Conservation (phyloP, 164 flowering plant genomes). For the Santalum album region DNA sequence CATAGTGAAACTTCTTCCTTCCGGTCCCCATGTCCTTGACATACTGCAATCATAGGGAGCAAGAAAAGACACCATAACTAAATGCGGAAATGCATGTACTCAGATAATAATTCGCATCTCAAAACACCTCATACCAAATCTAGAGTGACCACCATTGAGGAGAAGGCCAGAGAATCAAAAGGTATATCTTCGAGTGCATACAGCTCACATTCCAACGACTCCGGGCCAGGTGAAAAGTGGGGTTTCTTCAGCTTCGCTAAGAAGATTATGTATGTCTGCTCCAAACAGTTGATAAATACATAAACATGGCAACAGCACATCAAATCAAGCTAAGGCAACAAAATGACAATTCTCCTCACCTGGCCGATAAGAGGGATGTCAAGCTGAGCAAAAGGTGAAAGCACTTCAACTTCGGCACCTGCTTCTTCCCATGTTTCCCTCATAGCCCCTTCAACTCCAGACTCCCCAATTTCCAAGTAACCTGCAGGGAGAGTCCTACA, state of each 20-base stretch:
- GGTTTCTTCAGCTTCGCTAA: constrained; percentile 71
- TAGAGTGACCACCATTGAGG: constrained; percentile 78
- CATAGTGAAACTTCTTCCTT: constrained; percentile 65
- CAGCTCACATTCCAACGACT: constrained; percentile 79
- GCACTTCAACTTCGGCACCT: constrained; percentile 76
- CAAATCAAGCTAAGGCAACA: constrained; percentile 4
- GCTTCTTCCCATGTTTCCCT: constrained; percentile 98
- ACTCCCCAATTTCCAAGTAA: constrained; percentile 93
- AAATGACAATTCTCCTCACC: constrained; percentile 29
- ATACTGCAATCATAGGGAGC: constrained; percentile 43
- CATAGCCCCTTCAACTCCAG: constrained; percentile 86
- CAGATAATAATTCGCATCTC: background rate
- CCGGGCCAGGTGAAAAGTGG: constrained; percentile 84
- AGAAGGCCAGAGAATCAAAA: constrained; percentile 83
- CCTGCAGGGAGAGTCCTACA: constrained; percentile 99
- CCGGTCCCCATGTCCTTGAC: constrained; percentile 68
- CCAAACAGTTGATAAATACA: constrained; percentile 15
- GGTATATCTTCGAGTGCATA: constrained; percentile 81
- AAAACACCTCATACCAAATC: constrained; percentile 47
- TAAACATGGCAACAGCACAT: constrained; percentile 3
- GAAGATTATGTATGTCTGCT: constrained; percentile 86
- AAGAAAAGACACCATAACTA: background rate
- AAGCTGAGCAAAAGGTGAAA: constrained; percentile 83
- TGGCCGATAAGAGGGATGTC: constrained; percentile 95
- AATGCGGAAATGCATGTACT: background rate